A percentile compares a stretch with the other conserved stretches of the same genome.
These are phyloP conservation scores for Psilocybe tampanensis DNA, from an alignment of 768 basidiomycete species.

Conservation along the genomic window DNA sequence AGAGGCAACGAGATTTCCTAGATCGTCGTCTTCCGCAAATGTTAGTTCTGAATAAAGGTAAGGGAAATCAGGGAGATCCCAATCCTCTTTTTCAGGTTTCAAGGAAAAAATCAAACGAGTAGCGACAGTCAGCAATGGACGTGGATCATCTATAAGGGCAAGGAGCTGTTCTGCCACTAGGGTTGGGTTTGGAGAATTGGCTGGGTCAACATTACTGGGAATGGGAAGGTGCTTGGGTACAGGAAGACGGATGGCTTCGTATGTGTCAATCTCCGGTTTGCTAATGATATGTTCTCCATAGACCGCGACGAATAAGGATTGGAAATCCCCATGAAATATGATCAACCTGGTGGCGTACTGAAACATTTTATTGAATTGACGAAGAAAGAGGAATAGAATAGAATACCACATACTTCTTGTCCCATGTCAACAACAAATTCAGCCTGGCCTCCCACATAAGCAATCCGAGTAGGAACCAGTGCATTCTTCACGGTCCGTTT, in stretches of 20 bases:
- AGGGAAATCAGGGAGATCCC: slow-evolving; percentile 76
- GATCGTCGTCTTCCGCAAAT: slow-evolving; percentile 50
- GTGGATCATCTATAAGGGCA: slow-evolving; percentile 59
- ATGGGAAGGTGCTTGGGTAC: slow-evolving; percentile 39
- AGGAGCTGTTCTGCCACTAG: slow-evolving; percentile 64
- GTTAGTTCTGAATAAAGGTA: slow-evolving; percentile 65
- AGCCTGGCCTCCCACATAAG: slow-evolving; percentile 68
- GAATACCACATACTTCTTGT: slow-evolving; percentile 49
- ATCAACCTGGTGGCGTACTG: slow-evolving; percentile 78
- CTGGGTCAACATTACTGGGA: slow-evolving; percentile 58
- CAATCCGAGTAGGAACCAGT: slow-evolving; percentile 69
- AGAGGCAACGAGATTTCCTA: slow-evolving; percentile 57
- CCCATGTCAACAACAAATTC: slow-evolving; percentile 76
- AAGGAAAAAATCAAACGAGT: slow-evolving; percentile 79
- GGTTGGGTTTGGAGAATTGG: slow-evolving; percentile 61
- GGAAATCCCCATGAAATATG: slow-evolving; percentile 79
- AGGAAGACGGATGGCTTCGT: slow-evolving; percentile 45
- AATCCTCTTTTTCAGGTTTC: slow-evolving; percentile 78
- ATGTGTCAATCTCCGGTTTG: slow-evolving; percentile 33
- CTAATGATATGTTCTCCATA: slow-evolving; percentile 58
- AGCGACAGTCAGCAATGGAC: slow-evolving; percentile 58
- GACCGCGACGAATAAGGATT: slow-evolving; percentile 64
- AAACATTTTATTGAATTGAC: not conserved
- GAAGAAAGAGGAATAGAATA: not conserved
- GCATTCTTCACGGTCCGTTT: slow-evolving; percentile 71